Conservation (phyloP, 805 yeast genomes). For the Torulaspora gathmanii region DNA sequence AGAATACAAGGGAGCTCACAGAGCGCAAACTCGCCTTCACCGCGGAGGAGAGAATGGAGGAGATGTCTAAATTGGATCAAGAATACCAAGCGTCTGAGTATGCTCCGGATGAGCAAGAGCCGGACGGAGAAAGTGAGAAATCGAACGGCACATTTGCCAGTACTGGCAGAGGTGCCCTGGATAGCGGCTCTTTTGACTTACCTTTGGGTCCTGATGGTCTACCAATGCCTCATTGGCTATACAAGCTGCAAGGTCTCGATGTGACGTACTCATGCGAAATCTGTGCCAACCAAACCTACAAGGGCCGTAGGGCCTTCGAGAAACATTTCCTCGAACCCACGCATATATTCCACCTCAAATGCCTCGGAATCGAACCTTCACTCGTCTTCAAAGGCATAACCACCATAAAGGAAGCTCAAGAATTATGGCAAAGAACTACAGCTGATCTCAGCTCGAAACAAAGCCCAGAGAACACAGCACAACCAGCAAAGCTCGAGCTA, state of each 20-base stretch:
- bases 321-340: slow-evolving; percentile 68
- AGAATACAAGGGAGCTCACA: slow-evolving; percentile 52
- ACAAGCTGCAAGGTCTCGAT: slow-evolving; percentile 81
- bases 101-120: slow-evolving; percentile 39
- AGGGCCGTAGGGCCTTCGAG: slow-evolving; percentile 68
- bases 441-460: slow-evolving; percentile 7
- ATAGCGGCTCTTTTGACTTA: slow-evolving; percentile 41
- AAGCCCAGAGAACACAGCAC: not conserved
- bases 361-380: slow-evolving; percentile 63
- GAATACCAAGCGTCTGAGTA: slow-evolving; percentile 37
- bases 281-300: slow-evolving; percentile 69
- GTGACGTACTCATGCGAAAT: slow-evolving; percentile 73
- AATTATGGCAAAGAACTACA: slow-evolving; percentile 47
- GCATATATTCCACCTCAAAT: slow-evolving; percentile 68
- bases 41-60: slow-evolving; percentile 59
- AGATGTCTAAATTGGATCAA: slow-evolving; percentile 41
- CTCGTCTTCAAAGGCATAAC: slow-evolving; percentile 57
- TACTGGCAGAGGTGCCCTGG: slow-evolving; percentile 13
- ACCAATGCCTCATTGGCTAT: slow-evolving; percentile 92
- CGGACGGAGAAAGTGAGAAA: slow-evolving; percentile 31
- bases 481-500: slow-evolving; percentile 41
- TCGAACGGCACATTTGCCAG: slow-evolving; percentile 22
- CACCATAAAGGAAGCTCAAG: slow-evolving; percentile 60
- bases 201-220: slow-evolving; percentile 86
- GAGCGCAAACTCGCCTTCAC: slow-evolving; percentile 68